These are phyloP conservation scores for Cyclanthera cordifolia DNA, from an alignment of 306 rosid species.

Conservation along the genomic window DNA sequence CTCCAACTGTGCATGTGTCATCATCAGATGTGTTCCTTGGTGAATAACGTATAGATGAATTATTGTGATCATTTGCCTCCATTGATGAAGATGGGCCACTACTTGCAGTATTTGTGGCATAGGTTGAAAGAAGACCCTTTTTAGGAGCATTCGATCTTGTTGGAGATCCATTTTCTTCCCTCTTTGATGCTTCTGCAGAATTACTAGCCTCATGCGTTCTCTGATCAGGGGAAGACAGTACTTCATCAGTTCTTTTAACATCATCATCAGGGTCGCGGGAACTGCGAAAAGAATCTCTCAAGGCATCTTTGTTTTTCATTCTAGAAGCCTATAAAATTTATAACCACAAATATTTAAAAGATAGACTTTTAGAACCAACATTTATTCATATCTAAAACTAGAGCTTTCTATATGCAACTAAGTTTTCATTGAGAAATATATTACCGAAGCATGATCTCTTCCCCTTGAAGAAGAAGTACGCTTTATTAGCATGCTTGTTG, in stretches of 20 bases:
- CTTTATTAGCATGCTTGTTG: conserved; percentile 64
- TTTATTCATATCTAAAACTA: neutral
- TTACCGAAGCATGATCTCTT: conserved; percentile 67
- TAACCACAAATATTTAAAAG: neutral
- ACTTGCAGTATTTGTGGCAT: conserved; percentile 42
- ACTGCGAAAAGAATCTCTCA: conserved; percentile 52
- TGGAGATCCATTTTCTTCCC: conserved; percentile 47
- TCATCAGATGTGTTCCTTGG: conserved; percentile 75
- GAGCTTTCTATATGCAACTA: neutral
- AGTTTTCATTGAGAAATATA: conserved; percentile 1
- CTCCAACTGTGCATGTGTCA: conserved; percentile 55
- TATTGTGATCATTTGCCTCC: conserved; percentile 50
- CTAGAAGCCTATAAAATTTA: conserved; percentile 44
- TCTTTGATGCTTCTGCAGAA: conserved; percentile 43
- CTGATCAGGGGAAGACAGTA: conserved; percentile 49
- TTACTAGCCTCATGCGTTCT: conserved; percentile 42
- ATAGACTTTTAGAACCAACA: neutral
- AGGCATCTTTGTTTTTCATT: conserved; percentile 64
- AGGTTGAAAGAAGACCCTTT: conserved; percentile 24
- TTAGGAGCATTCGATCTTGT: conserved; percentile 34
- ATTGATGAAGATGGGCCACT: conserved; percentile 56
- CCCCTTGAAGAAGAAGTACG: conserved; percentile 59
- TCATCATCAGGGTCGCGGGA: conserved; percentile 67
- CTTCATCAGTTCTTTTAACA: conserved; percentile 47
- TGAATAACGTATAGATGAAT: conserved; percentile 46